Evolutionary conservation across 176 grass and related monocot species (phyloP), one percentile per base, ranked within the genome.

Genomic region (Bothriochloa decipiens): DNA sequence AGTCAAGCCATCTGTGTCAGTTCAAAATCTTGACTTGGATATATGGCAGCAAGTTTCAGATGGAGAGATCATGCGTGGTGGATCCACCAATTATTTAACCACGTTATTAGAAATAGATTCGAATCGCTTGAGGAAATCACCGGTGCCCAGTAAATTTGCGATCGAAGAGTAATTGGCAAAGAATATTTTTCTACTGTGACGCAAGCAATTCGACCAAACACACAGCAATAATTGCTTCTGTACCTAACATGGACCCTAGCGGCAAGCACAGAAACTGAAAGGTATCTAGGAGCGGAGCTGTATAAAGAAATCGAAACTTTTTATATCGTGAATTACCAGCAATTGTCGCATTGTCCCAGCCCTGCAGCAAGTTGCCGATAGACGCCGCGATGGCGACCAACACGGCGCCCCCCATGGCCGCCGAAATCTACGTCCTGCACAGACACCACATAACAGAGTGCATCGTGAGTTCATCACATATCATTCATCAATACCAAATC

Each of bases 321-420:
- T 53, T 11, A 8, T 70, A 52, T 27, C 36, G 45, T 16, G 39
- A 50, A 43, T 91, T 86, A 96, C 94, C 91, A 87, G 94, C 94
- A 73, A 96, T 96, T 76, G 94, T 93, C 23, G 94, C 94, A 89
- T 96, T 96, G 76, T 96, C 94, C 94, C 91, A 96, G 33, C 94
- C 94, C 68, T 96, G 94, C 5, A 96, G 78, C 61, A 96, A 66
- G 85, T 93, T 96, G 37, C 94, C 94, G 47, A 96, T 93, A 66
- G 94, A 91, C 45, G 94, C 94, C 63, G 91, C 91, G 81, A 96
- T 83, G 75, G 94, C 94, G 33, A 96, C 91, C 43, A 96, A 87
- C 28, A 96, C 94, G 76, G 91, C 87, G 87, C 94, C 91, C 60
- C 87, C 50, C 94, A 96, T 96, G 66, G 47, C 88, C 65, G 80